Conservation (phyloP, 2,329 filamentous ascomycete genomes). For the Dothistroma pini region DNA sequence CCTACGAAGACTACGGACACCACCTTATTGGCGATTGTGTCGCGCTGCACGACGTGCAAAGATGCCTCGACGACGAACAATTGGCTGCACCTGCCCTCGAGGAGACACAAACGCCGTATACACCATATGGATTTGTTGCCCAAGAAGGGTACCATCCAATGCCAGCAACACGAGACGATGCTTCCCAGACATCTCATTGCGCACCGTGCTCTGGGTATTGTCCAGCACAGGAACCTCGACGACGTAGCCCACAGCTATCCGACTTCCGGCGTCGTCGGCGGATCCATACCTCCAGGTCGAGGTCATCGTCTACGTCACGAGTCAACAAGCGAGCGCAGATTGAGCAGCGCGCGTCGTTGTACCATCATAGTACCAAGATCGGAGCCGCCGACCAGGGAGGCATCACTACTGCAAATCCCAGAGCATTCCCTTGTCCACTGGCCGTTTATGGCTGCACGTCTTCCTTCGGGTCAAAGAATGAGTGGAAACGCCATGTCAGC, state of each 20-base stretch:
- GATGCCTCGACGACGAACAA: slow-evolving; percentile 18
- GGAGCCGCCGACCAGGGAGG: neutral
- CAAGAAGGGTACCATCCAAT: slow-evolving; percentile 29
- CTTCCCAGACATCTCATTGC: slow-evolving; percentile 5
- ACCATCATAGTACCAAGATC: slow-evolving; percentile 3
- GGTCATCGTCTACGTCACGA: slow-evolving; percentile 3
- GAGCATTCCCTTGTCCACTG: slow-evolving; percentile 73
- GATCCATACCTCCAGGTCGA: slow-evolving; percentile 11
- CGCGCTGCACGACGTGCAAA: slow-evolving; percentile 26
- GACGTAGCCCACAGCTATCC: slow-evolving; percentile 10
- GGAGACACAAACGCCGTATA: slow-evolving; percentile 1
- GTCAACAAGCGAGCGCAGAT: slow-evolving; percentile 18
- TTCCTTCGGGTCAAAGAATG: slow-evolving; percentile 78
- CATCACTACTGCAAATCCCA: neutral
- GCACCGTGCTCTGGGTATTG: slow-evolving; percentile 6
- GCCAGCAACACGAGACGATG: slow-evolving; percentile 6
- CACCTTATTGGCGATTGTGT: slow-evolving; percentile 14
- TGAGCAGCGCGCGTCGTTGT: slow-evolving; percentile 12
- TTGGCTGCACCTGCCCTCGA: slow-evolving; percentile 7
- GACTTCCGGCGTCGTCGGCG: slow-evolving; percentile 22
- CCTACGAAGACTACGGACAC: neutral
- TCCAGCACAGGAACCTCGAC: neutral
- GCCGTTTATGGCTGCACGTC: slow-evolving; percentile 68
- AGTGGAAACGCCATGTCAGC: slow-evolving; percentile 86
- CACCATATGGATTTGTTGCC: slow-evolving; percentile 10